These are phyloP conservation scores for Caryopteris hybrid DNA, from an alignment of 305 asterid genomes.

Conservation along the genomic window DNA sequence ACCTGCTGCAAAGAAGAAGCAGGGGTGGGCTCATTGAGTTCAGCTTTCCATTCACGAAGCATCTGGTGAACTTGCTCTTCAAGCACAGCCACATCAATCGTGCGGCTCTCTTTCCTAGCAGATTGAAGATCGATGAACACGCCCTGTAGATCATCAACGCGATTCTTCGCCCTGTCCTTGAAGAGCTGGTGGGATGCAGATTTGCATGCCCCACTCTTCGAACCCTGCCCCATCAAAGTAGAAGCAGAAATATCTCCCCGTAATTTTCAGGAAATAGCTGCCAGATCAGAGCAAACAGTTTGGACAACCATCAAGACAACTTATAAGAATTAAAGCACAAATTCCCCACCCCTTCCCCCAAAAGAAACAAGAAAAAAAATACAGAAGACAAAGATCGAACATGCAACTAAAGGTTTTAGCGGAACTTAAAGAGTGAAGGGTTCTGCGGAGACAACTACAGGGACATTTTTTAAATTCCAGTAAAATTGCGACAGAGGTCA, in stretches of 20 bases:
- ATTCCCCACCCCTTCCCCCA: neutral
- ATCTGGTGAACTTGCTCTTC: slow-evolving; percentile 97
- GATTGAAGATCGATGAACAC: slow-evolving; percentile 76
- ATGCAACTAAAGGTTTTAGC: slow-evolving; percentile 8
- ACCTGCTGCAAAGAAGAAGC: slow-evolving; percentile 89
- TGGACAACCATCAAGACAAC: slow-evolving; percentile 3
- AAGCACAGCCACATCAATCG: slow-evolving; percentile 64
- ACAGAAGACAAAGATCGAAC: too few species aligned
- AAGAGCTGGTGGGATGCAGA: slow-evolving; percentile 84
- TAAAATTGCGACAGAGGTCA: neutral
- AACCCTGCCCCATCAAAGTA: slow-evolving; percentile 65
- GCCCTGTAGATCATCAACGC: slow-evolving; percentile 91
- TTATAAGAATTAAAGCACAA: neutral
- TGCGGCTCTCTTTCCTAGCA: slow-evolving; percentile 90
- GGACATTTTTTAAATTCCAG: neutral
- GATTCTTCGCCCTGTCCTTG: slow-evolving; percentile 90
- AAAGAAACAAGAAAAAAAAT: neutral
- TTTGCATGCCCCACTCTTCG: slow-evolving; percentile 77
- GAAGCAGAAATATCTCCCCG: slow-evolving; percentile 19
- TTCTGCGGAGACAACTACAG: neutral
- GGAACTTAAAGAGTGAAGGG: neutral
- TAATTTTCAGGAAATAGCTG: slow-evolving; percentile 32
- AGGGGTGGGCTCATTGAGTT: slow-evolving; percentile 87
- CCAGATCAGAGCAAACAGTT: slow-evolving; percentile 20
- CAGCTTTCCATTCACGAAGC: slow-evolving; percentile 94